Conservation (phyloP, 768 basidiomycete species). For the Termitomyces sp. region DNA sequence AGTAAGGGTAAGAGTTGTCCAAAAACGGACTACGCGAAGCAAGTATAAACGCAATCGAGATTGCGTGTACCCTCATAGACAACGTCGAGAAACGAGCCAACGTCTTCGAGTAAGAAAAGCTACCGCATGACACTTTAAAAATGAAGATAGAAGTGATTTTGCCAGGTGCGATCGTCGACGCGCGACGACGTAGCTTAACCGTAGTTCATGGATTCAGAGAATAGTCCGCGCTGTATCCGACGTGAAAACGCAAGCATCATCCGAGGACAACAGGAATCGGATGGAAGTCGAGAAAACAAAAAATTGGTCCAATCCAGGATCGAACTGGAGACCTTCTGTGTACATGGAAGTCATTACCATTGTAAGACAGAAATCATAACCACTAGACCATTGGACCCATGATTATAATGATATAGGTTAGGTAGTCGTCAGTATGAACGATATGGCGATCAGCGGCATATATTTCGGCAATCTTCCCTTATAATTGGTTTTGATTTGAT, state of each 20-base stretch:
- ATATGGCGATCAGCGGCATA: not conserved
- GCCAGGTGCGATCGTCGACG: not conserved
- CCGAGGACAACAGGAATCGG: not conserved
- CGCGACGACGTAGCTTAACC: not conserved
- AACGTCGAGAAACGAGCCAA: not conserved
- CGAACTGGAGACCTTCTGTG: conserved; percentile 34
- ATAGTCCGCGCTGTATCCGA: not conserved
- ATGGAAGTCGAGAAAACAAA: not conserved
- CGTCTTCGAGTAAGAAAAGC: not conserved
- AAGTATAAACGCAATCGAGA: not conserved
- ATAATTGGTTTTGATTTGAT: not conserved
- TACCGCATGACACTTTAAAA: not conserved
- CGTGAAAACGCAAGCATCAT: not conserved
- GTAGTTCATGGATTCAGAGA: not conserved
- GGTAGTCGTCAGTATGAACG: no score
- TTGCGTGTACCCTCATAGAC: not conserved
- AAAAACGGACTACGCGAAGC: not conserved
- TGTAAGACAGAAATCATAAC: conserved; percentile 42
- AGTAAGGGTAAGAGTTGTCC: not conserved
- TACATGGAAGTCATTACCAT: not conserved
- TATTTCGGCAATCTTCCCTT: not conserved
- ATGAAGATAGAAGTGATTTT: not conserved
- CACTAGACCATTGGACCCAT: conserved; percentile 38
- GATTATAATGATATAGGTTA: no score
- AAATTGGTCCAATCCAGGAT: conserved; percentile 26